These are phyloP conservation scores for Suillus spraguei DNA, from an alignment of 768 basidiomycete genomes.

Conservation along the genomic window DNA sequence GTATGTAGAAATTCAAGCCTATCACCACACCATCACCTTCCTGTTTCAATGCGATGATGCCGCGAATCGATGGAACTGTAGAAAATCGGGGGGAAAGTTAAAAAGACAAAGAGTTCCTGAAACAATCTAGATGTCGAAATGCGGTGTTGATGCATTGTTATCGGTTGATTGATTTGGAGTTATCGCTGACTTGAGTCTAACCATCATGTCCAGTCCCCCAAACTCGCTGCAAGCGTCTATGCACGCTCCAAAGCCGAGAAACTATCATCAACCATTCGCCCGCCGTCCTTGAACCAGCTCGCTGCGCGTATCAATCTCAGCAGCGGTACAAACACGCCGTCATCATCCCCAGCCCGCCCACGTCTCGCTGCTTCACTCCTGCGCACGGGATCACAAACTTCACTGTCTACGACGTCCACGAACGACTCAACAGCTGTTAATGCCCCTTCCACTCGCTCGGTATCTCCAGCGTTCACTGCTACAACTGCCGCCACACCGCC, in stretches of 20 bases:
- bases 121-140: conserved; percentile 1
- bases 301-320: conserved; percentile 72
- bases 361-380: conserved; percentile 75
- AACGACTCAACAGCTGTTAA: conserved; percentile 71
- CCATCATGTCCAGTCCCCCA: conserved; percentile 35
- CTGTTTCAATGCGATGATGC: background rate
- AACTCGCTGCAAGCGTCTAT: conserved; percentile 33
- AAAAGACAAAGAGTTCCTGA: background rate
- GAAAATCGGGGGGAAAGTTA: background rate
- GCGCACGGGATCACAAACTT: conserved; percentile 59
- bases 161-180: conserved; percentile 6
- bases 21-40: background rate
- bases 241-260: conserved; percentile 42
- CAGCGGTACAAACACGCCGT: conserved; percentile 20
- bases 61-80: background rate
- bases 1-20: background rate
- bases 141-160: conserved; percentile 6
- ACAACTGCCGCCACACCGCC: conserved; percentile 42
- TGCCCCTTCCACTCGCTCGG: conserved; percentile 63
- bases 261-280: conserved; percentile 39
- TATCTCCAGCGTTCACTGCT: conserved; percentile 61
- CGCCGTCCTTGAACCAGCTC: conserved; percentile 80
- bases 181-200: conserved; percentile 11
- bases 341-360: conserved; percentile 49
- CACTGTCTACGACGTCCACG: conserved; percentile 48